These are phyloP conservation scores for Fusarium sp. DNA, from an alignment of 2,329 filamentous ascomycete species.

Conservation along the genomic window DNA sequence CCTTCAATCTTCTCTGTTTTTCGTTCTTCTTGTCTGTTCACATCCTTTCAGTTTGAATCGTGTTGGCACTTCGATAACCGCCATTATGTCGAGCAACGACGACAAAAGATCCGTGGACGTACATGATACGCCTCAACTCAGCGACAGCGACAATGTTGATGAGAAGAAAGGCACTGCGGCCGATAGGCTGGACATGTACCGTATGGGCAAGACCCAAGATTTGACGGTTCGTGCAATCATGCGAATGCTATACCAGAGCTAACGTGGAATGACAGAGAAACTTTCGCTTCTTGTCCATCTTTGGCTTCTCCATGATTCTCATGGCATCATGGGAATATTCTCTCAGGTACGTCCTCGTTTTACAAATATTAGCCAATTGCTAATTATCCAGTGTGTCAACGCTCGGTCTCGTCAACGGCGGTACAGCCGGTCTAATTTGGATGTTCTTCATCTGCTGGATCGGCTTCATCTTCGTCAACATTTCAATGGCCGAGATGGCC, in stretches of 20 bases:
- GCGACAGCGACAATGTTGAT: conserved; percentile 23
- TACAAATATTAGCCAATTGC: fast-evolving
- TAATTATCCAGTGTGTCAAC: conserved; percentile 25
- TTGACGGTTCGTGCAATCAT: conserved; percentile 31
- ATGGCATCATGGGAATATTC: conserved; percentile 59
- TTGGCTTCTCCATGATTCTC: conserved; percentile 60
- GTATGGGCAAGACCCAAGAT: conserved; percentile 39
- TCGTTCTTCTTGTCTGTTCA: no score
- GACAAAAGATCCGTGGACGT: conserved; percentile 19
- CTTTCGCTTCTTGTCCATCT: conserved; percentile 59
- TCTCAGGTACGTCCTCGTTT: conserved; percentile 45
- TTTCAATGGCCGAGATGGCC: conserved; percentile 61
- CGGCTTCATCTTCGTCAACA: conserved; percentile 53
- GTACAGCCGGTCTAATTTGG: conserved; percentile 59
- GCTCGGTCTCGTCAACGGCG: conserved; percentile 53
- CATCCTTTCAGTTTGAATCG: no score
- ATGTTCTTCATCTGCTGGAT: conserved; percentile 54
- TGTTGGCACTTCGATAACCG: background rate
- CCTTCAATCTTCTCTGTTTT: background rate
- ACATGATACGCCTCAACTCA: background rate
- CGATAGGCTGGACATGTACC: conserved; percentile 42
- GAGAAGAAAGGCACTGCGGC: conserved; percentile 36
- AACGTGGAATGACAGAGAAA: conserved; percentile 47
- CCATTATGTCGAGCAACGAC: conserved; percentile 24
- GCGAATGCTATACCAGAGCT: fast-evolving